Percentiles rank a stretch among this genome's conserved stretches.
phyloP scores from a whole-genome alignment of 441 rosid species.

The Populus trichocarpa region DNA sequence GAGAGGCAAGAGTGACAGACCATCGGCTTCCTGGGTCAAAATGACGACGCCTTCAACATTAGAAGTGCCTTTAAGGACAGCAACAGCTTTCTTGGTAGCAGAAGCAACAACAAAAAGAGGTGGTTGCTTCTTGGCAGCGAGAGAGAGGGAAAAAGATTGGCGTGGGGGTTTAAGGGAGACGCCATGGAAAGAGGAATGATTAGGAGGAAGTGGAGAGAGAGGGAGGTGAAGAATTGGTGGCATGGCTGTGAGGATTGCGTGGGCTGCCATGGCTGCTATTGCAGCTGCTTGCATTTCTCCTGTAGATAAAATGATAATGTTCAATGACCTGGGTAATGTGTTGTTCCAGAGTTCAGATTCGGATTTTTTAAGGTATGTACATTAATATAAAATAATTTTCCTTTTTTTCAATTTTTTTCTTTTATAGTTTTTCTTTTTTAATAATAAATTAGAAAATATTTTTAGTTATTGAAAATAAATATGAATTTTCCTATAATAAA shows the following conservation, averaged over 20 bases:
- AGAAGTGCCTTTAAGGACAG: slow-evolving; percentile 75
- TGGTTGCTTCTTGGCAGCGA: slow-evolving; percentile 24
- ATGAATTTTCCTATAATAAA: no score
- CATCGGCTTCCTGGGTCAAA: slow-evolving; percentile 65
- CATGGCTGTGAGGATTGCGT: slow-evolving; percentile 40
- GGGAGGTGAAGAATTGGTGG: slow-evolving; percentile 25
- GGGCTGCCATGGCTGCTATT: slow-evolving; percentile 59
- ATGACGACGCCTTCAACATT: slow-evolving; percentile 77
- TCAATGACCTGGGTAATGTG: slow-evolving; percentile 6
- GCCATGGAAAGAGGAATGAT: slow-evolving; percentile 48
- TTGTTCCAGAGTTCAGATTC: background rate
- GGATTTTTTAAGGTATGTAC: no score
- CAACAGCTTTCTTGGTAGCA: slow-evolving; percentile 78
- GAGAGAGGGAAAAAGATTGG: slow-evolving; percentile 34
- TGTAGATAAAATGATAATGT: slow-evolving; percentile 17
- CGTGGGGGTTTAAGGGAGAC: slow-evolving; percentile 41
- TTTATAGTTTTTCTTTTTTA: background rate
- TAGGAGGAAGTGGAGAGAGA: slow-evolving; percentile 19
- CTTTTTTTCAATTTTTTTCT: no score
- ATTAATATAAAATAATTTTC: no score
- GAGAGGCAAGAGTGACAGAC: slow-evolving; percentile 29
- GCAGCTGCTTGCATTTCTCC: slow-evolving; percentile 33
- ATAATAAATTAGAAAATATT: no score
- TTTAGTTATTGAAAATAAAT: no score
- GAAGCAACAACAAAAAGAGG: slow-evolving; percentile 50